These are phyloP conservation scores for Chrysochromulina parva DNA, from an alignment of 78 protist species.

Conservation along the genomic window DNA sequence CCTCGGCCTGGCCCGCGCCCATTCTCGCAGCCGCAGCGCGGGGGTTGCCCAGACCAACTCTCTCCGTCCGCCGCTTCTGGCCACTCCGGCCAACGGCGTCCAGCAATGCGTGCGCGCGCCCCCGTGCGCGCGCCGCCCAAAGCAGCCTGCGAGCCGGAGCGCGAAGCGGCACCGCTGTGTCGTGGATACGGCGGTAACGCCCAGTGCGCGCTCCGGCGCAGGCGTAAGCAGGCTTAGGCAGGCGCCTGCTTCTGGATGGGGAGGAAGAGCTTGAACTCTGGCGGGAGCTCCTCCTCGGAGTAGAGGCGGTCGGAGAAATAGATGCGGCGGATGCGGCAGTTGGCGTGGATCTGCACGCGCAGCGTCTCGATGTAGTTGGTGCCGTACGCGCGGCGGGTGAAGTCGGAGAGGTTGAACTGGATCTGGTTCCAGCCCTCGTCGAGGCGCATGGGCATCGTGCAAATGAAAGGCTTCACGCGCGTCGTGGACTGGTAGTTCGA, in stretches of 20 bases:
- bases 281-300: constrained; percentile 93
- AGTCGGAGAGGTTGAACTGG: constrained; percentile 93
- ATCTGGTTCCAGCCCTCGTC: constrained; percentile 98
- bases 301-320: constrained; percentile 92
- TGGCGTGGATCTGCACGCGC: constrained; percentile 77
- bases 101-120: too few species aligned
- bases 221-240: too few species aligned
- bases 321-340: constrained; percentile 77
- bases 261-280: constrained; percentile 87
- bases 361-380: constrained; percentile 94
- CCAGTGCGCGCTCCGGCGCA: too few species aligned
- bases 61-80: too few species aligned
- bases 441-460: constrained; percentile 96
- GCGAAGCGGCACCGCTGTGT: too few species aligned
- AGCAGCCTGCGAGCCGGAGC: too few species aligned
- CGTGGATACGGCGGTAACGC: too few species aligned
- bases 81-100: too few species aligned
- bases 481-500: constrained; percentile 91
- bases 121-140: too few species aligned
- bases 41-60: too few species aligned
- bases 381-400: constrained; percentile 92
- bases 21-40: too few species aligned
- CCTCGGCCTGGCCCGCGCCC: too few species aligned
- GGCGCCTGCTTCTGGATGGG: constrained; percentile 54
- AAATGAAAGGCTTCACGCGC: constrained; percentile 90